These are phyloP conservation scores for Mucor indicus DNA, from an alignment of 371 early-diverging fungal species.

Conservation along the genomic window DNA sequence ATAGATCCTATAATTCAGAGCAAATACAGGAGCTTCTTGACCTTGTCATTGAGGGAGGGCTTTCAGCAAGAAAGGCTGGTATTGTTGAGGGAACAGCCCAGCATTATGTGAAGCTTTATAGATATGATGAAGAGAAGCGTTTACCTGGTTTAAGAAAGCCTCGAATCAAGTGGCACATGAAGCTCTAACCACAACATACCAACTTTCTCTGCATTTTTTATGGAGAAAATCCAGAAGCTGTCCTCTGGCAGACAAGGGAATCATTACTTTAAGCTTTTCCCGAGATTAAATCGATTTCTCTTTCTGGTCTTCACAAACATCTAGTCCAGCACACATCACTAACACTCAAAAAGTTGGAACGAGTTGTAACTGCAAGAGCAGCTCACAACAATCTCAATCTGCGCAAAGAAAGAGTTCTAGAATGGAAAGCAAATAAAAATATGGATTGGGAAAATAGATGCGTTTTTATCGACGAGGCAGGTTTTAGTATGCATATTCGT, in stretches of 20 bases:
- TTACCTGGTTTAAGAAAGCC: constrained; percentile 5
- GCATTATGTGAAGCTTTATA: constrained; percentile 9
- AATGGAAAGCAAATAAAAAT: neutral
- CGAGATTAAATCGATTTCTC: neutral
- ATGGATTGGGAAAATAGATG: constrained; percentile 3
- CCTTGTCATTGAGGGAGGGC: constrained; percentile 2
- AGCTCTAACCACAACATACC: neutral
- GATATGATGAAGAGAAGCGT: constrained; percentile 7
- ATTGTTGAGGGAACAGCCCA: constrained; percentile 10
- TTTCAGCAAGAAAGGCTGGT: constrained; percentile 6
- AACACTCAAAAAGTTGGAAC: constrained; percentile 7
- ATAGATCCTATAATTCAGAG: neutral
- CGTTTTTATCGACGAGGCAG: constrained; percentile 14
- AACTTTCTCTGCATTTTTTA: constrained; percentile 1
- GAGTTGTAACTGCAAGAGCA: neutral
- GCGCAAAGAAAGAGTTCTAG: constrained; percentile 1
- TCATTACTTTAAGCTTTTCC: constrained; percentile 1
- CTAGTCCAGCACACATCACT: constrained; percentile 1
- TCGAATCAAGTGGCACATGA: neutral
- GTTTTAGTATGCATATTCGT: constrained; percentile 13
- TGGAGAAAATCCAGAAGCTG: neutral
- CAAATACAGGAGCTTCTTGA: neutral
- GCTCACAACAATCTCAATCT: neutral
- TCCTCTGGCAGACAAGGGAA: constrained; percentile 5
- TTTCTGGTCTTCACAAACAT: constrained; percentile 7